Evolutionary conservation across 2,329 filamentous ascomycete species (phyloP).

Genomic region (Juglanconis oblonga): DNA sequence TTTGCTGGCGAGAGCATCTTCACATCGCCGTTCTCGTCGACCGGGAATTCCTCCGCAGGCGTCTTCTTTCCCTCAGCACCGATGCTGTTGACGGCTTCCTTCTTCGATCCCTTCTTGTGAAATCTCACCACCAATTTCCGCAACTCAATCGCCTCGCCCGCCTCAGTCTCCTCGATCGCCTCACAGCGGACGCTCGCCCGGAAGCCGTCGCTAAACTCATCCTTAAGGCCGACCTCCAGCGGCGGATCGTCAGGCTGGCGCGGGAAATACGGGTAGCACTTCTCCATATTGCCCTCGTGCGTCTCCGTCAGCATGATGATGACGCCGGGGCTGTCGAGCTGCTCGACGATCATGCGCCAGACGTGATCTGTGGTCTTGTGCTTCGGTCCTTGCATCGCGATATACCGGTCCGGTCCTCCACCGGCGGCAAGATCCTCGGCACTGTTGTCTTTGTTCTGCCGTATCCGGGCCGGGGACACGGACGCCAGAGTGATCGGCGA

Average conservation of each 20-base stretch:
- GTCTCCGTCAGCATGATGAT: slow-evolving; percentile 95
- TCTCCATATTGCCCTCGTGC: slow-evolving; percentile 71
- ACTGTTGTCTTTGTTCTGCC: not conserved
- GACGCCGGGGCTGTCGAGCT: slow-evolving; percentile 68
- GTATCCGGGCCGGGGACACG: slow-evolving; percentile 28
- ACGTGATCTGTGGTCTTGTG: slow-evolving; percentile 72
- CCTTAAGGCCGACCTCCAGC: slow-evolving; percentile 58
- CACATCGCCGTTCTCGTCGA: slow-evolving; percentile 17
- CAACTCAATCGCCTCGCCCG: slow-evolving; percentile 63
- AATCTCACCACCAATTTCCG: slow-evolving; percentile 66
- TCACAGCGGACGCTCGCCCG: slow-evolving; percentile 68
- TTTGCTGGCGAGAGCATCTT: slow-evolving; percentile 19
- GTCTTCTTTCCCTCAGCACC: not conserved
- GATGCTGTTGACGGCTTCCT: not conserved
- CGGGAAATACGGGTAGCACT: slow-evolving; percentile 90
- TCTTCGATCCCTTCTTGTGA: slow-evolving; percentile 23
- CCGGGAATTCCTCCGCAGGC: not conserved
- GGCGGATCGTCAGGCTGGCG: slow-evolving; percentile 48
- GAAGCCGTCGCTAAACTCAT: slow-evolving; percentile 66
- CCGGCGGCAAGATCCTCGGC: not conserved
- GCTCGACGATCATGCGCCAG: slow-evolving; percentile 94
- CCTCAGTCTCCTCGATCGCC: slow-evolving; percentile 52
- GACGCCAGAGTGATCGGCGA: slow-evolving; percentile 63
- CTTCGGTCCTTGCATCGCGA: slow-evolving; percentile 93
- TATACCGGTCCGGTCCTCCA: slow-evolving; percentile 59